Evolutionary conservation across 169 alveolate species (phyloP), one percentile per base, ranked within the genome.

Genomic region (Cryptosporidium ryanae): DNA sequence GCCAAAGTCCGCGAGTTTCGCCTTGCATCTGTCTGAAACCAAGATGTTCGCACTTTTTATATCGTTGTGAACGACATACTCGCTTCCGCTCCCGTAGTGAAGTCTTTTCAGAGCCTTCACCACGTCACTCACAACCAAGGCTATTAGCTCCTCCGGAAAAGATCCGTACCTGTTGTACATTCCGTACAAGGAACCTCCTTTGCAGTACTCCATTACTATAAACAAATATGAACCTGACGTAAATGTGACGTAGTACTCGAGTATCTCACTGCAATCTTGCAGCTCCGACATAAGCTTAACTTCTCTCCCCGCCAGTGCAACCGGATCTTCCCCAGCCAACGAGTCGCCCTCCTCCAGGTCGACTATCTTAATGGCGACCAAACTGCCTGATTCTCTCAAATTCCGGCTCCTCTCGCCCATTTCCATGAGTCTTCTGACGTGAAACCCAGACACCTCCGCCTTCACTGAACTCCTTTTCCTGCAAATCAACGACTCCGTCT

Each of bases 1-100:
- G 0, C 98, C 98, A 82, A 94, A 96, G 84, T 96, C 98, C 13
- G 96, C 95, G 31, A 96, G 82, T 82, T 96, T 96, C 17, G 94
- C 94, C 1, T 82, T 82, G 2, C 97, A 96, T 44, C 91, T 82
- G 43, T 90, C 91, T 32, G 91, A 84, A 25, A 96, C 70, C 18
- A 96, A 90, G 34, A 96, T 87, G 83, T 96, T 96, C 2, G 96
- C 97, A 6, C 97, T 96, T 90, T 96, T 96, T 15, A 96, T 91
- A 82, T 96, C 98, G 87, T 96, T 91, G 82, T 96, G 98, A n/a
- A 96, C 87, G 29, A 92, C 91, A 23, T 91, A 68, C 32, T 43
- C 61, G 32, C 63, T 27, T 2, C 10, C 65, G 3, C 17, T 32
- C 23, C 27, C 65, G 23, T 55, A 43, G 46, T 91, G 93, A 8